These are phyloP conservation scores for Endotrypanum monterogeii DNA, from an alignment of 208 protist genomes.

Conservation along the genomic window DNA sequence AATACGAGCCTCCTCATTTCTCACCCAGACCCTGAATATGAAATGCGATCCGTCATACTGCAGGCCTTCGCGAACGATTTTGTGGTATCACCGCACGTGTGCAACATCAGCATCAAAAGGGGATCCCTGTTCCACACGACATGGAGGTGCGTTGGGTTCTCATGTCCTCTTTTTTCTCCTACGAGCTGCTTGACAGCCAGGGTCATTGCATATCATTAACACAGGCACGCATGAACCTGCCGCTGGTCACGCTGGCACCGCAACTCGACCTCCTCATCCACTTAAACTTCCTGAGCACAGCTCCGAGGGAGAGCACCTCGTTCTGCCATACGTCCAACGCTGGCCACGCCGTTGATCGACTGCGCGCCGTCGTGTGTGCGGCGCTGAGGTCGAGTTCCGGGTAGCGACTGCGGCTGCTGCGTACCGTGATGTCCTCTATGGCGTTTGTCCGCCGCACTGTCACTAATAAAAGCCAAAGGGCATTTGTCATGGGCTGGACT, in stretches of 20 bases:
- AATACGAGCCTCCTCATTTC: constrained; percentile 14
- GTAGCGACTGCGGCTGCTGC: constrained; percentile 16
- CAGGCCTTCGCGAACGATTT: constrained; percentile 25
- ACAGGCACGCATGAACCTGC: constrained; percentile 32
- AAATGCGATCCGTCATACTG: constrained; percentile 17
- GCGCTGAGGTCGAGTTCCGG: neutral
- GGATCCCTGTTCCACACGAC: constrained; percentile 4
- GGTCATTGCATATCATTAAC: constrained; percentile 66
- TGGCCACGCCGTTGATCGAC: constrained; percentile 1
- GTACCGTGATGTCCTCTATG: constrained; percentile 5
- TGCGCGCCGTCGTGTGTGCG: constrained; percentile 14
- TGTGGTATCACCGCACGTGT: constrained; percentile 22
- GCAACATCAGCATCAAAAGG: constrained; percentile 23
- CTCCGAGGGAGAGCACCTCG: constrained; percentile 2
- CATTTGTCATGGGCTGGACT: constrained; percentile 19
- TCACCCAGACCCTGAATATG: constrained; percentile 12
- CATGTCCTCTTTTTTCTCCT: neutral
- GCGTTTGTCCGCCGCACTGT: neutral
- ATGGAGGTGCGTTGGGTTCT: constrained; percentile 20
- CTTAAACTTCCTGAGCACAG: constrained; percentile 13
- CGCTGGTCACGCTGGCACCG: constrained; percentile 37
- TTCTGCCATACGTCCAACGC: constrained; percentile 10
- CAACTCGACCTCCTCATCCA: constrained; percentile 55
- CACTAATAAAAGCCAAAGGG: constrained; percentile 1
- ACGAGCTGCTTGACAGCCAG: constrained; percentile 42